A percentile compares a stretch with the other conserved stretches of the same genome.
Evolutionary conservation across 768 basidiomycete species (phyloP).

Genomic region (Podaxis carcinomalis): DNA sequence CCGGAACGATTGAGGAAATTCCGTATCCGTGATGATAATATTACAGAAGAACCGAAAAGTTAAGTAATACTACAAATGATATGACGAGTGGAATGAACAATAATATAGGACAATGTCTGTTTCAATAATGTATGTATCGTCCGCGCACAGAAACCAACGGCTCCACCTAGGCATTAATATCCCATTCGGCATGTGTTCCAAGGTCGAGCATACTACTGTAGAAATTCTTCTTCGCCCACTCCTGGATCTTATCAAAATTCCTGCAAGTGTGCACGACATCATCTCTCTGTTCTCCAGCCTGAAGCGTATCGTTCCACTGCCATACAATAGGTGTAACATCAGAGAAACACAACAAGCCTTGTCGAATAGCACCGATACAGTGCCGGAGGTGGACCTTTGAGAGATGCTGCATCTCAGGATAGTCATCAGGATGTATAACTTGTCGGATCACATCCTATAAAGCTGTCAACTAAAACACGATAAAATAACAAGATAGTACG

Average conservation of each 20-base stretch:
- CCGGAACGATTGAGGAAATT: not conserved
- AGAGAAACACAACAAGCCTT: constrained; percentile 18
- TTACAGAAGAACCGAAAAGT: not conserved
- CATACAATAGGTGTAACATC: constrained; percentile 18
- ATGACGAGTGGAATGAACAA: not conserved
- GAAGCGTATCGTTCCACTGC: constrained; percentile 16
- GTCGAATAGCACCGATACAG: constrained; percentile 18
- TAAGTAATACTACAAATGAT: not conserved
- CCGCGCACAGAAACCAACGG: not conserved
- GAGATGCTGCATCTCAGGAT: constrained; percentile 12
- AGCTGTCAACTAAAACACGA: not conserved
- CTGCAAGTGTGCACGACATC: constrained; percentile 17
- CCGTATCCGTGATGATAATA: not conserved
- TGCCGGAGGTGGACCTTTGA: constrained; percentile 17
- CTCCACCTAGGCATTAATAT: not conserved
- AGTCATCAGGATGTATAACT: constrained; percentile 13
- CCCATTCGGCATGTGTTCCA: constrained; percentile 4
- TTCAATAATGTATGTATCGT: not conserved
- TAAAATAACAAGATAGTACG: not conserved
- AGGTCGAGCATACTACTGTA: not conserved
- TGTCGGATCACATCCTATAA: constrained; percentile 17
- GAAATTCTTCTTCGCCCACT: constrained; percentile 16
- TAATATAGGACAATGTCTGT: not conserved
- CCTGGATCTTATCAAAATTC: constrained; percentile 16
- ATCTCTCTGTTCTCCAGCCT: not conserved